Evolutionary conservation across 2,329 filamentous ascomycete species (phyloP), one percentile per base, ranked within the genome.

Genomic region (Aspergillus fumigatiaffinis): DNA sequence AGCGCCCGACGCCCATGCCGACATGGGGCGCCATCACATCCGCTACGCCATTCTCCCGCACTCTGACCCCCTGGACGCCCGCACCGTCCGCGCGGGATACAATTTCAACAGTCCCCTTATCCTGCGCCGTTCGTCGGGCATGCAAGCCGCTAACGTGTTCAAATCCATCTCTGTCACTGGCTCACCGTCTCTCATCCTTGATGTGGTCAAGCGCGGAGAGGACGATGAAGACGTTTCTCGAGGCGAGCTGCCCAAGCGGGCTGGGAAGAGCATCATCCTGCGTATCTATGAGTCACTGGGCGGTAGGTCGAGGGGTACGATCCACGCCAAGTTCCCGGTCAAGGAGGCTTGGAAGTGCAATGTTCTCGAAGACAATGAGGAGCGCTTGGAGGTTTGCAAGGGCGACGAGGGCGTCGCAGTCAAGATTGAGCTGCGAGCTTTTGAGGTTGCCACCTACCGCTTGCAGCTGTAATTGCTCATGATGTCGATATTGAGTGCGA

Each of bases 11-110:
- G 92, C 86, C 5, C 88, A 96, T 68, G 93, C 93, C 44, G 93
- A 97, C 71, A 97, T 97, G 92, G 93, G 91, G 53, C 83, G 81
- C 46, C 93, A 97, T 73, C 82, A 82, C 61, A 95, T 97, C 65
- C 87, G 89, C 60, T 97, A 93, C 84, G 92, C 91, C 23, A 92
- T 97, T 64, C 80, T 97, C 64, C 93, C 93, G 2, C 93, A 97
- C 73, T 72, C 82, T 25, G 92, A 92, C 2, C 74, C 81, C 1
- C 81, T 97, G 4, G 85, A 88, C 49, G 79, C 87, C 41, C 80
- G 82, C 20, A 96, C 92, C 0, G 85, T 97, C 48, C 87, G 88
- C 57, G 90, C 92, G 12, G 93, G 89, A 0, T 92, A 89, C 72
- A 90, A 93, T 64, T 95, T 97, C 81, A 97, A 97, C 76, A 90